A percentile compares a stretch with the other conserved stretches of the same genome.
These are phyloP conservation scores for Tulasnella sp. DNA, from an alignment of 768 basidiomycete species.

Conservation along the genomic window DNA sequence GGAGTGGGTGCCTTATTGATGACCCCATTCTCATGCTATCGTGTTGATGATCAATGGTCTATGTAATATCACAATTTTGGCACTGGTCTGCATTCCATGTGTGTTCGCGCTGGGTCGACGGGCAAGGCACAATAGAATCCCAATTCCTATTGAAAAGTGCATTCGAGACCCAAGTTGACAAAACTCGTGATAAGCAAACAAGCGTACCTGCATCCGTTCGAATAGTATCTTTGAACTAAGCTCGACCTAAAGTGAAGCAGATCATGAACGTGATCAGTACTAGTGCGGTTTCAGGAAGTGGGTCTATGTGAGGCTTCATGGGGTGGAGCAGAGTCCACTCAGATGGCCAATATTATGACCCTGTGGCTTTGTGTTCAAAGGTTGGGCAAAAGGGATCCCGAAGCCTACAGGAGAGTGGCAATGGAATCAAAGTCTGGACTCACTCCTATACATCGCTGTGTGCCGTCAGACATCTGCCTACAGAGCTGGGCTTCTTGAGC, in stretches of 20 bases:
- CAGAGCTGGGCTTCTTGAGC: slow-evolving; percentile 48
- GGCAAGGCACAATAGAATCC: slow-evolving; percentile 61
- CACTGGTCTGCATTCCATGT: slow-evolving; percentile 60
- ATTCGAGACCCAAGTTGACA: neutral
- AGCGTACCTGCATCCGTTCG: slow-evolving; percentile 9
- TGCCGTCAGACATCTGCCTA: slow-evolving; percentile 29
- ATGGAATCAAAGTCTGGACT: slow-evolving; percentile 22
- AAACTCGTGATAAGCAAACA: neutral
- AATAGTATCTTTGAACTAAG: slow-evolving; percentile 5
- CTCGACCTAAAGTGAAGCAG: neutral
- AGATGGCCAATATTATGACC: too few species aligned
- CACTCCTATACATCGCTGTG: slow-evolving; percentile 45
- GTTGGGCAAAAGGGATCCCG: too few species aligned
- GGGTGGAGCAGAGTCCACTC: too few species aligned
- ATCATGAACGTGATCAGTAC: neutral
- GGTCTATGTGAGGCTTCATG: too few species aligned
- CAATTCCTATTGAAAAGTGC: slow-evolving; percentile 31
- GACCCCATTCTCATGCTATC: too few species aligned
- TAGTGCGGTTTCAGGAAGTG: too few species aligned
- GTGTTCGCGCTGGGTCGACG: slow-evolving; percentile 47
- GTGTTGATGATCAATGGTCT: too few species aligned
- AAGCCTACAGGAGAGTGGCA: too few species aligned
- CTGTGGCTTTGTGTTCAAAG: too few species aligned
- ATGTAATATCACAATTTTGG: too few species aligned
- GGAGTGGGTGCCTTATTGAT: too few species aligned